Evolutionary conservation across 129 eudicot genomes (phyloP).

Genomic region (Pittosporum tobira): DNA sequence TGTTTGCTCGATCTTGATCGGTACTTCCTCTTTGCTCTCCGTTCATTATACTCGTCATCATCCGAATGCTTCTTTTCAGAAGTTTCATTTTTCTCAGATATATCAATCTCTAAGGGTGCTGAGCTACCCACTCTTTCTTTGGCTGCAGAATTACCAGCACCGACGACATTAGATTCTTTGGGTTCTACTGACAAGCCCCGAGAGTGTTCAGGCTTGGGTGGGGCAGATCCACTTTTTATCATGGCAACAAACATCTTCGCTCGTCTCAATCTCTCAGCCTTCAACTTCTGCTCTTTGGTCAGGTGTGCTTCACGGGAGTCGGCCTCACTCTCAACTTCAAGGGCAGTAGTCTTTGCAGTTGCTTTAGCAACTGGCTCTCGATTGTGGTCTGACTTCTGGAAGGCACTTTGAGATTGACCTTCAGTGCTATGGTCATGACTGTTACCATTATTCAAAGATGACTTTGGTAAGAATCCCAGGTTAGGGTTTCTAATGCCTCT

Average conservation of each 20-base stretch:
- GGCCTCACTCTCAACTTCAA: slow-evolving; percentile 31
- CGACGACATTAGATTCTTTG: slow-evolving; percentile 21
- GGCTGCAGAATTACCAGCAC: slow-evolving; percentile 8
- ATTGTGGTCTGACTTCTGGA: slow-evolving; percentile 14
- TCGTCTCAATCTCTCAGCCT: slow-evolving; percentile 79
- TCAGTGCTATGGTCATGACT: slow-evolving; percentile 23
- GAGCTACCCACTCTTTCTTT: slow-evolving; percentile 44
- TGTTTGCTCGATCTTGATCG: slow-evolving; percentile 42
- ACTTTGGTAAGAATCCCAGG: slow-evolving; percentile 32
- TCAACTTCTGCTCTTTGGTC: slow-evolving; percentile 64
- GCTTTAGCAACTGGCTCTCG: slow-evolving; percentile 19
- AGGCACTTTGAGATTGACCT: slow-evolving; percentile 9
- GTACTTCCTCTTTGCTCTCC: slow-evolving; percentile 47
- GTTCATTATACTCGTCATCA: slow-evolving; percentile 35
- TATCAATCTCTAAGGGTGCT: slow-evolving; percentile 25
- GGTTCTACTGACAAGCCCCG: slow-evolving; percentile 64
- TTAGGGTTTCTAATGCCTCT: slow-evolving; percentile 64
- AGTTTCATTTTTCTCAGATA: slow-evolving; percentile 21
- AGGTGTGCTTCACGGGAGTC: slow-evolving; percentile 45
- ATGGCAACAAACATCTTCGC: slow-evolving; percentile 94
- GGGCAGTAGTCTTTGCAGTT: slow-evolving; percentile 19
- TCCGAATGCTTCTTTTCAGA: slow-evolving; percentile 31
- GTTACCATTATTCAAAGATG: slow-evolving; percentile 20
- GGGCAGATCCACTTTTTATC: slow-evolving; percentile 62
- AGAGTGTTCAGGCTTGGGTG: slow-evolving; percentile 29